Percentiles rank a stretch among this genome's conserved stretches.
Evolutionary conservation across 225 moss, liverwort and hornwort species (phyloP).

Genomic region (Antitrichia curtipendula): DNA sequence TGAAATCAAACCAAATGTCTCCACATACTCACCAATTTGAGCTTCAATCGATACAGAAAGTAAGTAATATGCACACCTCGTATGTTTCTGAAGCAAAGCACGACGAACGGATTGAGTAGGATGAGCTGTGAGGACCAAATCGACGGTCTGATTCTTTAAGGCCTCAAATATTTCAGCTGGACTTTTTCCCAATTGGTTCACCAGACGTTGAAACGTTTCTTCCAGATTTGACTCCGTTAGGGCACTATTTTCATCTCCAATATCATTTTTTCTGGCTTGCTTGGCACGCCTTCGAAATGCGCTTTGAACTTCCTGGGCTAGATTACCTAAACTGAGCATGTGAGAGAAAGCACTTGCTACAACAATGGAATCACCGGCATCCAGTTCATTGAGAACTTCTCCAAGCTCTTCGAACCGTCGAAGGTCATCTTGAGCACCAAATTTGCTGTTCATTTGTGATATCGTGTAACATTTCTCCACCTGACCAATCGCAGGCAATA

Average conservation of each 20-base stretch:
- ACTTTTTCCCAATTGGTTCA: slow-evolving; percentile 35
- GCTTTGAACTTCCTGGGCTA: slow-evolving; percentile 52
- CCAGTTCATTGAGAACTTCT: slow-evolving; percentile 38
- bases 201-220: slow-evolving; percentile 39
- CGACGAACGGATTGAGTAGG: slow-evolving; percentile 58
- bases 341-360: slow-evolving; percentile 52
- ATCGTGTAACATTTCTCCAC: slow-evolving; percentile 45
- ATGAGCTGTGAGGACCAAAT: slow-evolving; percentile 47
- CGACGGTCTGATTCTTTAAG: slow-evolving; percentile 38
- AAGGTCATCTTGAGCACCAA: slow-evolving; percentile 16
- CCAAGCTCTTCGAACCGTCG: slow-evolving; percentile 28
- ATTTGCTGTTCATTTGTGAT: slow-evolving; percentile 33
- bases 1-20: neutral
- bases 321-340: slow-evolving; percentile 51
- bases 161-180: slow-evolving; percentile 47
- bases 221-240: slow-evolving; percentile 46
- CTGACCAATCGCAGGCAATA: neutral
- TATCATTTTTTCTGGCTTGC: slow-evolving; percentile 34
- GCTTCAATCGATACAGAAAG: neutral
- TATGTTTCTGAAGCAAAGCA: slow-evolving; percentile 48
- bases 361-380: slow-evolving; percentile 43
- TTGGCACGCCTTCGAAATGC: slow-evolving; percentile 27
- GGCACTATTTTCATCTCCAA: slow-evolving; percentile 40
- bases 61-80: slow-evolving; percentile 6
- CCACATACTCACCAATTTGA: neutral